These are phyloP conservation scores for Akanthomyces lecanii DNA, from an alignment of 2,329 filamentous ascomycete species.

Conservation along the genomic window DNA sequence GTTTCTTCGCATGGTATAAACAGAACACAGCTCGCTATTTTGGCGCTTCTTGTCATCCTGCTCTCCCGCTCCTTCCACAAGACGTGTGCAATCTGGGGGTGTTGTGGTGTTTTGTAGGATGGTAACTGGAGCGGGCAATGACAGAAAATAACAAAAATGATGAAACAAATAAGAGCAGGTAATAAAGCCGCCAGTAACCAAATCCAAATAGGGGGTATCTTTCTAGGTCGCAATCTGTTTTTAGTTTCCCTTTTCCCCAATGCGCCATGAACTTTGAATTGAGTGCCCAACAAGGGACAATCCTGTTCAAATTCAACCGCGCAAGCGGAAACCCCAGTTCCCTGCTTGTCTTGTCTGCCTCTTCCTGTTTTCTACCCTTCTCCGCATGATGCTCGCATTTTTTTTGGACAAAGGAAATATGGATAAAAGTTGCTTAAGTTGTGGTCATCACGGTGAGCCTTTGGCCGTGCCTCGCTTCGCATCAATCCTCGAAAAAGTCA, in stretches of 20 bases:
- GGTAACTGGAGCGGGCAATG: background rate
- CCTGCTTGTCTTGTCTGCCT: background rate
- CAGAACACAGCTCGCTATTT: constrained; percentile 7
- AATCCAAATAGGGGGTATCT: constrained; percentile 25
- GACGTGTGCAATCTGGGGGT: constrained; percentile 2
- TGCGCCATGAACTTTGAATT: background rate
- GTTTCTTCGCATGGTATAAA: constrained; percentile 7
- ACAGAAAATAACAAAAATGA: background rate
- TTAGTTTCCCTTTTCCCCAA: background rate
- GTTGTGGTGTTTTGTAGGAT: background rate
- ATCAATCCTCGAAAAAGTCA: constrained; percentile 50
- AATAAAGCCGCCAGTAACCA: constrained; percentile 10
- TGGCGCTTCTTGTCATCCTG: background rate
- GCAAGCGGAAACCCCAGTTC: background rate
- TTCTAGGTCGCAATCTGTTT: constrained; percentile 21
- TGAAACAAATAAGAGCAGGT: constrained; percentile 1
- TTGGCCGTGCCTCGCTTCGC: background rate
- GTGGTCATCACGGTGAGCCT: background rate
- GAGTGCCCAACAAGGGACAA: background rate
- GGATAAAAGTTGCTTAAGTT: constrained; percentile 14
- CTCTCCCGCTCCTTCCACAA: background rate
- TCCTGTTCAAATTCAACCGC: background rate
- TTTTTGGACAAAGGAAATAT: constrained; percentile 26
- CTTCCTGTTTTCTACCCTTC: background rate
- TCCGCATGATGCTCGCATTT: constrained; percentile 16